Base-by-base conservation (phyloP, 2,329 filamentous ascomycete genomes). In the Fonsecaea monophora region DNA sequence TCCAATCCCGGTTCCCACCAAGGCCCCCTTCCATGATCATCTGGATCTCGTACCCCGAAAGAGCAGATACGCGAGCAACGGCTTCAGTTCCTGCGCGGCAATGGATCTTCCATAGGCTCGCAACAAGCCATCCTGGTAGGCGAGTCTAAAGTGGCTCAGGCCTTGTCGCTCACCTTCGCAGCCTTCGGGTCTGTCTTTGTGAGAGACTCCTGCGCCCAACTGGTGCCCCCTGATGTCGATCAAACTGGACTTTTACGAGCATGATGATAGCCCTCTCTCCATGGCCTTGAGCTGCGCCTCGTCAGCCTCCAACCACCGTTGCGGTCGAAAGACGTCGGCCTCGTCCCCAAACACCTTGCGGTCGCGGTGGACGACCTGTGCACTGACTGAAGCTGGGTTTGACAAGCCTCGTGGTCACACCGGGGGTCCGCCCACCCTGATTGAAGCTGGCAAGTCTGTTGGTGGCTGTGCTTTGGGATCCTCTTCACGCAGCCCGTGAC, bases 361-460 rank as follows among this genome's bases (percentile, higher is more conserved):
- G n/a, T 70, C 54, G 6, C 62, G 48, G 45, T 76, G 72, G 13
- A 75, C 71, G 91, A 0, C 93, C 93, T 53, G 96, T 83, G 0
- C 94, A 96, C 78, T 96, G 92, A 76, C 92, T 95, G 80, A 97
- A 95, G 75, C 94, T 94, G 63, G 90, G 85, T 58, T 92, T 72
- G 73, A 90, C 85, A 56, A 92, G 69, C 72, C 64, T 61, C 32
- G 59, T 48, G 8, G 38, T 40, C 13, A 13, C 45, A 12, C 30
- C 45, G 7, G 90, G 85, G 25, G 89, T 87, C 34, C 78, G 62
- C 73, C 80, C 80, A 65, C 77, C 78, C 30, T 72, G 62, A 73
- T 84, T 86, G 59, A 88, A 79, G 37, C 82, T 85, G 55, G 81
- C 80, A 59, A 85, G 83, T 18, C 84, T 84, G 40, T 59, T 59